Conservation (phyloP, 345 rosid species). For the Adansonia digitata region DNA sequence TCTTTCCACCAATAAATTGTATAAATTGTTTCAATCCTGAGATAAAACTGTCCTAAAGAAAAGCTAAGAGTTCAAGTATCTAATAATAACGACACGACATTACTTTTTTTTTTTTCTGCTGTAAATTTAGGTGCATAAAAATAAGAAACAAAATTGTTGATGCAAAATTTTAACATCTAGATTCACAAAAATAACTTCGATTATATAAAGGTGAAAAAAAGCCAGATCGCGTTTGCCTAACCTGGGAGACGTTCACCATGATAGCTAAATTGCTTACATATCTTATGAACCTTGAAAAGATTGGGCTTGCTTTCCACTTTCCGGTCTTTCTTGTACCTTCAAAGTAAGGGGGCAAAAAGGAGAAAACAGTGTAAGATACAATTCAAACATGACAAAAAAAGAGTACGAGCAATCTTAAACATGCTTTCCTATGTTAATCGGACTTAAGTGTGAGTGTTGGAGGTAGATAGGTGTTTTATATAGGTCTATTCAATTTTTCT, state of each 20-base stretch:
- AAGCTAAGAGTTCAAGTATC: not conserved
- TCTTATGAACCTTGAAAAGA: not conserved
- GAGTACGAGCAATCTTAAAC: not conserved
- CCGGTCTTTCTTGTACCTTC: not conserved
- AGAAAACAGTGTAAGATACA: not conserved
- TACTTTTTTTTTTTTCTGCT: not conserved
- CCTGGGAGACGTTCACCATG: not conserved
- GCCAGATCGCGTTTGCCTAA: constrained; percentile 3
- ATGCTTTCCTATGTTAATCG: no score
- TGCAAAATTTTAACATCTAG: not conserved
- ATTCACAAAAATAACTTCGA: not conserved
- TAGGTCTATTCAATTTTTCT: no score
- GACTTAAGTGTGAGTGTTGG: no score
- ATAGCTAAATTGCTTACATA: not conserved
- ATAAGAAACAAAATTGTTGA: no score
- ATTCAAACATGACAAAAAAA: not conserved
- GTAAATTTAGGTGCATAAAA: no score
- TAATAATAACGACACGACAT: not conserved
- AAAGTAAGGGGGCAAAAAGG: not conserved
- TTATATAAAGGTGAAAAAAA: not conserved
- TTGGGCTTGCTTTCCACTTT: not conserved
- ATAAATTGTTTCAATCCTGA: not conserved
- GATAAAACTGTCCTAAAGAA: not conserved
- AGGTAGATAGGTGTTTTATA: no score
- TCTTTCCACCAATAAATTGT: constrained; percentile 6